Evolutionary conservation across 371 early-diverging fungal genomes (phyloP).

Genomic region (Apophysomyces trapeziformis): DNA sequence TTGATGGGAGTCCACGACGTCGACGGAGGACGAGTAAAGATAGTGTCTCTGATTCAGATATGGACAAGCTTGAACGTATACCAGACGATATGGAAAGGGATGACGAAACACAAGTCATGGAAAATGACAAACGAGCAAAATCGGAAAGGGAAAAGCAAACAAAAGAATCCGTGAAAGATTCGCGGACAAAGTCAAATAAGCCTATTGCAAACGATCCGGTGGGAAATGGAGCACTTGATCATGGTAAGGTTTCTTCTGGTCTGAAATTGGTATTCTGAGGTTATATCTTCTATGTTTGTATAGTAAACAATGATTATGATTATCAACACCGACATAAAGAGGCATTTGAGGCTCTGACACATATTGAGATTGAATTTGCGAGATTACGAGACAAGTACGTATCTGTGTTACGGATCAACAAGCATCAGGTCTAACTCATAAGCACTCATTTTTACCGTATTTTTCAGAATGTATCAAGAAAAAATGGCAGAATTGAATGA

Average conservation of each 20-base stretch:
- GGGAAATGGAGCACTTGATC: not conserved
- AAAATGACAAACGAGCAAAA: slow-evolving; percentile 22
- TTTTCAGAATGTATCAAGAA: slow-evolving; percentile 62
- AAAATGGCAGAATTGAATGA: slow-evolving; percentile 61
- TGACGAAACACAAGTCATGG: slow-evolving; percentile 1
- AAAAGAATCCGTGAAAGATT: slow-evolving; percentile 23
- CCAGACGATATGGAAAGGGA: slow-evolving; percentile 3
- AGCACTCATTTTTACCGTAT: not conserved
- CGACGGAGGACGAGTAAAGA: slow-evolving; percentile 9
- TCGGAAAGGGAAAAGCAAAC: slow-evolving; percentile 26
- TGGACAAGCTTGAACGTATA: not conserved
- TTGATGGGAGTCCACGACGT: slow-evolving; percentile 19
- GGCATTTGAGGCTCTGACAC: slow-evolving; percentile 49
- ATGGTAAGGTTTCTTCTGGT: too few relatives aligned
- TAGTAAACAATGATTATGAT: slow-evolving; percentile 16
- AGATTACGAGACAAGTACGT: slow-evolving; percentile 54
- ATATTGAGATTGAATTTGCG: slow-evolving; percentile 57
- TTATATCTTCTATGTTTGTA: not conserved
- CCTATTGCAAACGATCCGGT: slow-evolving; percentile 14
- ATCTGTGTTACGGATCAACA: not conserved
- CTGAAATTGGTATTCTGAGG: too few relatives aligned
- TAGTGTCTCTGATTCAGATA: not conserved
- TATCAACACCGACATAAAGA: slow-evolving; percentile 43
- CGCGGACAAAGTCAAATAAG: slow-evolving; percentile 4
- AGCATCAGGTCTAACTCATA: too few relatives aligned